Evolutionary conservation across 139 green algal species (phyloP).

Genomic region (Picochlorum sp.): DNA sequence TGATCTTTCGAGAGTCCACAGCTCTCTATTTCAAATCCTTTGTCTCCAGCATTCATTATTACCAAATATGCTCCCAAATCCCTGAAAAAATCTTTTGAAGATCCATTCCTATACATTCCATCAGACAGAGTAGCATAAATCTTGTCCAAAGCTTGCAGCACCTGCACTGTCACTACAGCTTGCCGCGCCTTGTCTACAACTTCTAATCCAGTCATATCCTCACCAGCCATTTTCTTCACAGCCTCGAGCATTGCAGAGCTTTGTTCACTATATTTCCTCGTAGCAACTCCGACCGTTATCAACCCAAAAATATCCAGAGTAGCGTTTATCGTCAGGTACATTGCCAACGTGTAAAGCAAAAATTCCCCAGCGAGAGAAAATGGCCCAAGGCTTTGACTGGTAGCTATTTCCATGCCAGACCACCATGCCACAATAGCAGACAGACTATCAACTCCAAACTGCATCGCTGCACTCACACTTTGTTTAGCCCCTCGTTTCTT

Average conservation of each 20-base stretch:
- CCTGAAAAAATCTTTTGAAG: slow-evolving; percentile 6
- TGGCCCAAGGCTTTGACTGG: background rate
- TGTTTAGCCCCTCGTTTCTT: background rate
- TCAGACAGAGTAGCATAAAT: slow-evolving; percentile 15
- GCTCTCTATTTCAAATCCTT: background rate
- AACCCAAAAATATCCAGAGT: slow-evolving; percentile 18
- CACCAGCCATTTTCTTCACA: slow-evolving; percentile 14
- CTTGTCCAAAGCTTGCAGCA: slow-evolving; percentile 18
- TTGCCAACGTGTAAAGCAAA: slow-evolving; percentile 7
- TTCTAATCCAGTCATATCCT: slow-evolving; percentile 1
- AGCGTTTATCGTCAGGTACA: slow-evolving; percentile 17
- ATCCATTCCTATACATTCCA: background rate
- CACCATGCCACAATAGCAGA: slow-evolving; percentile 11
- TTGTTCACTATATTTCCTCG: slow-evolving; percentile 2
- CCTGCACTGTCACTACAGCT: background rate
- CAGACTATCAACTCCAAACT: slow-evolving; percentile 8
- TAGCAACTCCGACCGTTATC: slow-evolving; percentile 1
- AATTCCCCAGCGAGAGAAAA: slow-evolving; percentile 5
- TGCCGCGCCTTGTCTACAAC: slow-evolving; percentile 17
- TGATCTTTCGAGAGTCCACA: background rate
- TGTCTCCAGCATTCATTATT: background rate
- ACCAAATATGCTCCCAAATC: slow-evolving; percentile 12
- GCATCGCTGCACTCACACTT: background rate
- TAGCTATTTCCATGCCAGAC: background rate
- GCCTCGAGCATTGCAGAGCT: slow-evolving; percentile 14